Evolutionary conservation across 2,329 filamentous ascomycete genomes (phyloP), one percentile per base, ranked within the genome.

Genomic region (Tolypocladium pustulatum): DNA sequence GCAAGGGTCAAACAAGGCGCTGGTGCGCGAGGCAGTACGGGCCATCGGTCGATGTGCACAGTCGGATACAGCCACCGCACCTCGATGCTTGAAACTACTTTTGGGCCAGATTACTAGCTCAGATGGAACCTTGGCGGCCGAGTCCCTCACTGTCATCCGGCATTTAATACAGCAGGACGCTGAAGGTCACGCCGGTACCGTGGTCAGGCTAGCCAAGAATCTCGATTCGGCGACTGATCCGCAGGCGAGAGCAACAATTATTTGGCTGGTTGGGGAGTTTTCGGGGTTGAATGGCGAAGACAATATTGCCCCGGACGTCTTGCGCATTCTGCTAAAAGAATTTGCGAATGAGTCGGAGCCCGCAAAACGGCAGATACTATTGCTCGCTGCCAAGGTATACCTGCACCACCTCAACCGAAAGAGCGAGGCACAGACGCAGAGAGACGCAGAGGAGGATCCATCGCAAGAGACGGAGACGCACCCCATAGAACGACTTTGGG

Each of bases 211-310:
- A 55, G 94, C 94, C 7, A 94, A 91, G 73, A 92, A 96, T 61
- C 82, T 99, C 2, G 94, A 97, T 68, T 89, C 88, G 4, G 90
- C 91, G 1, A 90, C 89, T 0, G 92, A 94, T 61, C 86, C 94
- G 1, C 88, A 91, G 61, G 94, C 94, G 4, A 83, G 94, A 64
- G 94, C 94, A 3, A 96, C 90, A 55, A 97, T 99, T 62, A 89
- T 99, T 65, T 99, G 94, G 94, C 83, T 99, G 0, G 92, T 97
- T 0, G 94, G 94, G 53, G 94, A 99, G 72, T 97, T 95, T 66
- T 85, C 93, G 0, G 90, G 91, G 0, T 73, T 88, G 3, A 85
- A 91, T 58, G 83, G 87, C 12, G 87, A 92, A 60, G 87, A 94
- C 69, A 96, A 95, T 66, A 93, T 99, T 61, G 94, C 94, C 0